Evolutionary conservation across 2,329 filamentous ascomycete species (phyloP), one percentile per base, ranked within the genome.

Genomic region (Ilyonectria mors-panacis): DNA sequence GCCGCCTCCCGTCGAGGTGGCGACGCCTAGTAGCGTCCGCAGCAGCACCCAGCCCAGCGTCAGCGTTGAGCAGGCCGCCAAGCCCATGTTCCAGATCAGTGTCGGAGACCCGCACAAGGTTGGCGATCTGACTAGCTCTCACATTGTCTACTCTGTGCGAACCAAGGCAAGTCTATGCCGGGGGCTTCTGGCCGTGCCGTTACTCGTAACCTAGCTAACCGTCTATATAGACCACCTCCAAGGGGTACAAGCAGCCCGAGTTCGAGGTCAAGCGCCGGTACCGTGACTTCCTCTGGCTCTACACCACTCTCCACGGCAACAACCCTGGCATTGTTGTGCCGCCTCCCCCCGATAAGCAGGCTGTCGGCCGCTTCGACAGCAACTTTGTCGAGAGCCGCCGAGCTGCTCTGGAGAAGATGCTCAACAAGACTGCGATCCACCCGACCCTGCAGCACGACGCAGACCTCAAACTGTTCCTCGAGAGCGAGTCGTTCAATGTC

Each of bases 101-200:
- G 96, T 99, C 23, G 96, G 96, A 65, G 96, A 99, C 82, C 96
- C 96, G 62, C 95, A 98, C 83, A 99, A 98, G 84, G 95, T 99
- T 73, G 96, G 96, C 66, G 96, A 98, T 81, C 82, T 98, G 79
- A 98, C 96, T 9, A 97, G 93, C 81, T 97, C 95, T 70, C 96
- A 99, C 81, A 99, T 97, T 71, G 96, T 98, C 54, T 99, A 99
- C 83, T 94, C 94, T 75, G 96, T 99, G 71, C 89, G 93, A 76
- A 99, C 96, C 65, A 96, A 93, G 90, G 94, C 96, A 86, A 67
- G 73, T 58, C 30, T 15, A 42, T 15, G 1, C 2, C 2, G 3
- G 13, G 10, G 8, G 23, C 19, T 3, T 35, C 19, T 13, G 23
- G 8, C 8, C 48, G 35, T 30, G 37, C 33, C n/a, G 51, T 33